A percentile compares a stretch with the other conserved stretches of the same genome.
Evolutionary conservation across 345 rosid species (phyloP).

Genomic region (Kandelia obovata): DNA sequence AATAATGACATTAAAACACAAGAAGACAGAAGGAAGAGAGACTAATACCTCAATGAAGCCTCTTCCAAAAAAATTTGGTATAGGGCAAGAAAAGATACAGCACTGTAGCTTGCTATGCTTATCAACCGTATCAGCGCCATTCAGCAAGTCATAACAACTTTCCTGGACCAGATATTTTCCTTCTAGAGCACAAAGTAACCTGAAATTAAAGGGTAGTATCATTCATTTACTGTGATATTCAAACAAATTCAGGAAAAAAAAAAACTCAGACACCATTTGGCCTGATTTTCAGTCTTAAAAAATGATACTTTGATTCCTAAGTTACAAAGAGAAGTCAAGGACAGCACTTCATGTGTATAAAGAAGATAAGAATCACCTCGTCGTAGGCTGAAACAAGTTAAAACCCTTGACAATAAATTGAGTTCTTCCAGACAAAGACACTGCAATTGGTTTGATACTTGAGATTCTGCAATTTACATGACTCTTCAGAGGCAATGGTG

Average conservation of each 20-base stretch:
- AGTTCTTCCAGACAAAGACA: constrained; percentile 52
- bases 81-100: constrained; percentile 59
- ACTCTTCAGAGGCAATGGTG: constrained; percentile 59
- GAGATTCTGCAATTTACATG: constrained; percentile 47
- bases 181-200: constrained; percentile 90
- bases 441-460: constrained; percentile 75
- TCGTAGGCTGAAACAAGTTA: constrained; percentile 54
- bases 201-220: constrained; percentile 24
- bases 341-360: neutral
- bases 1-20: neutral
- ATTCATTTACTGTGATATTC: neutral
- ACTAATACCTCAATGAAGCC: constrained; percentile 86
- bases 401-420: constrained; percentile 73
- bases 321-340: neutral
- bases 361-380: constrained; percentile 44
- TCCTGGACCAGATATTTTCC: constrained; percentile 81
- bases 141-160: constrained; percentile 39
- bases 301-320: neutral
- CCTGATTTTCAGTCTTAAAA: neutral
- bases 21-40: constrained; percentile 6
- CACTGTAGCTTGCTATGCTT: constrained; percentile 53
- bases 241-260: neutral
- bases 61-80: constrained; percentile 61
- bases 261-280: neutral
- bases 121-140: constrained; percentile 37